Evolutionary conservation across 225 moss, liverwort and hornwort genomes (phyloP), one percentile per base, ranked within the genome.

Genomic region (Straminergon stramineum): DNA sequence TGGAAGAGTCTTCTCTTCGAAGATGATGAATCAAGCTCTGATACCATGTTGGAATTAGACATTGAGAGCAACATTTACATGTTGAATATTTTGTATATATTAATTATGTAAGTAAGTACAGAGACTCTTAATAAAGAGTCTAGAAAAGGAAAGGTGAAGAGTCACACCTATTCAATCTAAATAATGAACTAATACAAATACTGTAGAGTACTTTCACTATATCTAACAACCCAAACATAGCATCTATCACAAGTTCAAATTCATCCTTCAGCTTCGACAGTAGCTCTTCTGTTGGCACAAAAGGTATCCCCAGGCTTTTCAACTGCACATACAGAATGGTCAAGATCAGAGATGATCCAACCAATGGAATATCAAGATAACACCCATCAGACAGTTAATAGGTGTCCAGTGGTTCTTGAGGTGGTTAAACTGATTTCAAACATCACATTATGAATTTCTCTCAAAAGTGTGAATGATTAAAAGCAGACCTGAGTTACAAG

Each of bases 221-320:
- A 48, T 48, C 48, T 48, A 48, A 48, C 48, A 48, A 6, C 8
- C 8, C 45, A 85, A 99, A 99, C 95, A 99, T 96, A 60, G 97
- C 99, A 90, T 99, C 99, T 64, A 99, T 86, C 63, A 95, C 90
- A 67, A 97, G 90, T 88, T 97, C 95, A 58, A 95, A 99, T 41
- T 94, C 89, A 85, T 98, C 96, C 77, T 93, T 91, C 77, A 98
- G 93, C 32, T 86, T 91, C 61, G 82, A 70, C 61, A 95, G 95
- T 79, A 97, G 91, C 88, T 97, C 95, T 82, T 93, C 89, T 82
- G 94, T 93, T 31, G 92, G 94, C 84, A 97, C 84, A 68, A 97
- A 96, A 73, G 94, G 91, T 66, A 97, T 43, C 10, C 87, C 43
- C 83, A 97, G 91, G 84, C 93, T 94, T 92, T 96, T 88, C 87